These are phyloP conservation scores for Spathaspora girioi DNA, from an alignment of 805 yeast species.

Conservation along the genomic window DNA sequence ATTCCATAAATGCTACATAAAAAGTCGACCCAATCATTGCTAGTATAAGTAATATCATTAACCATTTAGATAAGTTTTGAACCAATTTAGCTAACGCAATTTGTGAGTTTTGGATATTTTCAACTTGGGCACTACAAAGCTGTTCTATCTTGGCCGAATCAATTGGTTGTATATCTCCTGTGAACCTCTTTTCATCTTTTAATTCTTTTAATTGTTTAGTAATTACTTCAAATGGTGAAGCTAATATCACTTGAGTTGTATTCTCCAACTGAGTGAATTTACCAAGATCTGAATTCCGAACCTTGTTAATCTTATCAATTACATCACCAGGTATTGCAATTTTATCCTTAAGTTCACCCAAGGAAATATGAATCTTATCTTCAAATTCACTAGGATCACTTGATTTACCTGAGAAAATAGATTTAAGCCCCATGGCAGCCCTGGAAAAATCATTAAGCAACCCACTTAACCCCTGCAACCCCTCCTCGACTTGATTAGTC, in stretches of 20 bases:
- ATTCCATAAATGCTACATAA: conserved; percentile 44
- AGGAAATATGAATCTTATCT: conserved; percentile 53
- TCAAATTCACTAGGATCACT: conserved; percentile 19
- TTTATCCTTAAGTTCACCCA: conserved; percentile 46
- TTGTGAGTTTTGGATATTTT: conserved; percentile 28
- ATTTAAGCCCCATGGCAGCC: conserved; percentile 24
- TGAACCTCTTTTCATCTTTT: background rate
- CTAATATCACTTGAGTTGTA: conserved; percentile 50
- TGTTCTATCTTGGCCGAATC: conserved; percentile 1
- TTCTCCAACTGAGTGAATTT: conserved; percentile 62
- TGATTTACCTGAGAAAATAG: conserved; percentile 5
- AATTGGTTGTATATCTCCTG: conserved; percentile 3
- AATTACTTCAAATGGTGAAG: conserved; percentile 56
- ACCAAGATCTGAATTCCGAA: conserved; percentile 52
- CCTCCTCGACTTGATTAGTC: conserved; percentile 63
- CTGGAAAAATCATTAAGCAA: conserved; percentile 54
- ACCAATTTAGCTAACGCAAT: conserved; percentile 25
- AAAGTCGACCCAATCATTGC: conserved; percentile 38
- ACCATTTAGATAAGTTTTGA: conserved; percentile 29
- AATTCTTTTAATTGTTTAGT: conserved; percentile 34
- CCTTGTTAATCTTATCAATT: conserved; percentile 48
- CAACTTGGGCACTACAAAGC: conserved; percentile 16
- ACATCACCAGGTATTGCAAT: conserved; percentile 66
- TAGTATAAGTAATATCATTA: conserved; percentile 26
- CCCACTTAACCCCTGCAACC: conserved; percentile 56